phyloP scores from a whole-genome alignment of 148 eudicot species.

The Spergularia marina region DNA sequence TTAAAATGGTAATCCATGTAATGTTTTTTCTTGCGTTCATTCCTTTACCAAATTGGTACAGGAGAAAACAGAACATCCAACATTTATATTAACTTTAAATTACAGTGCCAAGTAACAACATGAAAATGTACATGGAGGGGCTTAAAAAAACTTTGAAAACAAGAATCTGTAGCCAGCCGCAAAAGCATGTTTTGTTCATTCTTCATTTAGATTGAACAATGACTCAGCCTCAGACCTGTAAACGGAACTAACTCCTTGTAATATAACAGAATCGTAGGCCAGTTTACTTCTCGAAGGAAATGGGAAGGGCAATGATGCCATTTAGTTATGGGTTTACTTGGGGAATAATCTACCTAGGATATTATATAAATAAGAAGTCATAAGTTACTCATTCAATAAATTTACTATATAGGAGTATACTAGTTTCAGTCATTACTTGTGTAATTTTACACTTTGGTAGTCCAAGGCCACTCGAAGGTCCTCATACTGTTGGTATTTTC shows the following conservation, averaged over 20 bases:
- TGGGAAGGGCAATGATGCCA: too few relatives aligned
- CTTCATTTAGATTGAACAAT: not conserved
- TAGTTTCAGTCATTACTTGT: too few relatives aligned
- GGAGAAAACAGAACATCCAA: not conserved
- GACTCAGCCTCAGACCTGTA: not conserved
- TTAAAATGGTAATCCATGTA: not conserved
- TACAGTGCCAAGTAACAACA: not conserved
- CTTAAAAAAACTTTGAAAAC: not conserved
- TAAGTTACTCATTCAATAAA: too few relatives aligned
- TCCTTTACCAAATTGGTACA: slow-evolving; percentile 1
- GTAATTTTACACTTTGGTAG: too few relatives aligned
- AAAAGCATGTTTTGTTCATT: not conserved
- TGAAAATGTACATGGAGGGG: not conserved
- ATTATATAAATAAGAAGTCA: too few relatives aligned
- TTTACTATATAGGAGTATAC: too few relatives aligned
- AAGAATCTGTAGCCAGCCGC: not conserved
- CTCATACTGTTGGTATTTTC: too few relatives aligned
- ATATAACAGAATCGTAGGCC: too few relatives aligned
- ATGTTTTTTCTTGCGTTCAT: not conserved
- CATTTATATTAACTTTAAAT: not conserved
- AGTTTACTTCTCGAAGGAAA: too few relatives aligned
- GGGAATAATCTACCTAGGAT: too few relatives aligned
- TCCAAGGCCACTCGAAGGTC: too few relatives aligned
- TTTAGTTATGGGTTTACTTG: too few relatives aligned
- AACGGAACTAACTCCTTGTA: not conserved